Evolutionary conservation across 2,329 filamentous ascomycete species (phyloP).

Genomic region (Hypoxylon sp.): DNA sequence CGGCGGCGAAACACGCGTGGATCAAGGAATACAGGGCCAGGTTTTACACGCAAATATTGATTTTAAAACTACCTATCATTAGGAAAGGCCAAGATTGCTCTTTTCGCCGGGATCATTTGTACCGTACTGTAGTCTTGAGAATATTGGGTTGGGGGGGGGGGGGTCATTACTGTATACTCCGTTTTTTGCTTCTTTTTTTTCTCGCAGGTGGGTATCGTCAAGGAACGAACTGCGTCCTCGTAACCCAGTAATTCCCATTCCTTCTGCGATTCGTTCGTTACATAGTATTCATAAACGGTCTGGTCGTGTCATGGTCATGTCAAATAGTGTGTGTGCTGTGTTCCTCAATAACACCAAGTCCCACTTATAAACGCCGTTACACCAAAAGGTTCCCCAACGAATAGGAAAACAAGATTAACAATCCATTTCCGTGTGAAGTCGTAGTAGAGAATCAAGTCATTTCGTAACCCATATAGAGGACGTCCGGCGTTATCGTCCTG

Average conservation of each 20-base stretch:
- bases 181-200: conserved; percentile 25
- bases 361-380: conserved; percentile 29
- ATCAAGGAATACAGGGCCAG: neutral
- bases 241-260: conserved; percentile 5
- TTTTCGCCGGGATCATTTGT: conserved; percentile 9
- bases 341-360: conserved; percentile 20
- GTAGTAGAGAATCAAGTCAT: conserved; percentile 25
- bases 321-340: neutral
- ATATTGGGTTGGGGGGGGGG: no score
- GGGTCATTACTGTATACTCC: conserved; percentile 24
- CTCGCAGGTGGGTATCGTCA: conserved; percentile 24
- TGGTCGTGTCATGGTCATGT: conserved; percentile 8
- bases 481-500: conserved; percentile 8
- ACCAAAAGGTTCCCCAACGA: conserved; percentile 12
- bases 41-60: conserved; percentile 22
- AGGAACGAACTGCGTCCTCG: conserved; percentile 19
- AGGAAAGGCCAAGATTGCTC: conserved; percentile 20
- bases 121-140: neutral
- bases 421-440: conserved; percentile 15
- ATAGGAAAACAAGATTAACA: conserved; percentile 20
- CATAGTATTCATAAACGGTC: neutral
- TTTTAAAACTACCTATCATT: conserved; percentile 23
- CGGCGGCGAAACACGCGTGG: neutral
- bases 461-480: conserved; percentile 15
- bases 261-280: conserved; percentile 28